phyloP scores from a whole-genome alignment of 345 rosid genomes.

The Eucalyptus sp. region DNA sequence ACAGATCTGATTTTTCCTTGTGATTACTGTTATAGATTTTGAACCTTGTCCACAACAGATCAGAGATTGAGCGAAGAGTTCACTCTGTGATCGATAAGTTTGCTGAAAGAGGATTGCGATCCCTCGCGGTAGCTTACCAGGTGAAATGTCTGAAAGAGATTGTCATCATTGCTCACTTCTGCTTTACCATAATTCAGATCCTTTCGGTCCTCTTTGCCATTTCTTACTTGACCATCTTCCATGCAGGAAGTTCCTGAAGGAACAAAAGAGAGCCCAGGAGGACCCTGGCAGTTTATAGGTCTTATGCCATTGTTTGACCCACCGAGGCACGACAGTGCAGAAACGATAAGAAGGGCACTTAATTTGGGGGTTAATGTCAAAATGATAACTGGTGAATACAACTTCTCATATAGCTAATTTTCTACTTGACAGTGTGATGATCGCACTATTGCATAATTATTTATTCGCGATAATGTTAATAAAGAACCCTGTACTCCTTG shows the following conservation, averaged over 20 bases:
- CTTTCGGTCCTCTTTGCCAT: not conserved
- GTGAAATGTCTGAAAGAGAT: not conserved
- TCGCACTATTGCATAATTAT: not conserved
- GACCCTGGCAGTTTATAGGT: constrained; percentile 54
- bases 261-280: constrained; percentile 46
- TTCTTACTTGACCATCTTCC: not conserved
- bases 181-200: not conserved
- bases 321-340: constrained; percentile 59
- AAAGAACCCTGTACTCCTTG: not conserved
- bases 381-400: constrained; percentile 44
- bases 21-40: constrained; percentile 14
- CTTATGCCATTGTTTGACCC: constrained; percentile 63
- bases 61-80: constrained; percentile 48
- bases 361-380: constrained; percentile 63
- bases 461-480: not conserved
- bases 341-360: constrained; percentile 44
- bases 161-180: not conserved
- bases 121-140: constrained; percentile 62
- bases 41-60: constrained; percentile 39
- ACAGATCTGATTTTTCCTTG: not conserved
- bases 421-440: not conserved
- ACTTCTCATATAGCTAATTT: not conserved
- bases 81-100: constrained; percentile 45
- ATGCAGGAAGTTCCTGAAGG: constrained; percentile 58
- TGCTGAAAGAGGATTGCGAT: constrained; percentile 49